Conservation (phyloP, 208 protist species). For the Porcisia deanei region DNA sequence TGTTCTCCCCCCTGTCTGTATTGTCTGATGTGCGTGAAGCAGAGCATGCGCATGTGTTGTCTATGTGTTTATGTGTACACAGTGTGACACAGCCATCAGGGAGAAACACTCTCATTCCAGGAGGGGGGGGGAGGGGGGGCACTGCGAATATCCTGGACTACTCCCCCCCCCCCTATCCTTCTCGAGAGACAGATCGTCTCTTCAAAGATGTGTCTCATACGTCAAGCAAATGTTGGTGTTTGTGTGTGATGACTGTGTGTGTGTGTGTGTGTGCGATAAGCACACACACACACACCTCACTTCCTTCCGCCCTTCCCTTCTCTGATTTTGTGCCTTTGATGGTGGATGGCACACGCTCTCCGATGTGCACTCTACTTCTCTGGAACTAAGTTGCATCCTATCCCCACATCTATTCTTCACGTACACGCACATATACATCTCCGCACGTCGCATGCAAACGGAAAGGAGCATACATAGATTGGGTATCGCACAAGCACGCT, state of each 20-base stretch:
- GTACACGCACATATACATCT: neutral
- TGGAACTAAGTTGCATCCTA: neutral
- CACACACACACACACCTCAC: neutral
- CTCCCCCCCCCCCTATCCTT: neutral
- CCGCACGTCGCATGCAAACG: neutral
- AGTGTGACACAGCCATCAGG: too few species aligned
- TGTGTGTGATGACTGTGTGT: neutral
- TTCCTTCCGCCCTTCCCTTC: neutral
- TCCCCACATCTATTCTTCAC: neutral
- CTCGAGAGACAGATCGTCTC: neutral
- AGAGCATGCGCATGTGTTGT: too few species aligned
- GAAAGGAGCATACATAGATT: neutral
- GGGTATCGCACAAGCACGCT: neutral
- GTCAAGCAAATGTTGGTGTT: neutral
- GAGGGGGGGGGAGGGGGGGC: too few species aligned
- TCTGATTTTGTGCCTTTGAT: neutral
- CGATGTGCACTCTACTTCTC: neutral
- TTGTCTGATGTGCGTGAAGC: too few species aligned
- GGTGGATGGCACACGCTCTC: neutral
- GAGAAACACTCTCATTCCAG: too few species aligned
- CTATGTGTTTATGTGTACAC: too few species aligned
- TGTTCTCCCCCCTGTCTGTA: too few species aligned
- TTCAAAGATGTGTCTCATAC: neutral
- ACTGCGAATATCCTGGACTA: too few species aligned
- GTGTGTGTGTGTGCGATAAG: neutral